Conservation (phyloP, 208 protist species). For the Trichomonas vaginalis region DNA sequence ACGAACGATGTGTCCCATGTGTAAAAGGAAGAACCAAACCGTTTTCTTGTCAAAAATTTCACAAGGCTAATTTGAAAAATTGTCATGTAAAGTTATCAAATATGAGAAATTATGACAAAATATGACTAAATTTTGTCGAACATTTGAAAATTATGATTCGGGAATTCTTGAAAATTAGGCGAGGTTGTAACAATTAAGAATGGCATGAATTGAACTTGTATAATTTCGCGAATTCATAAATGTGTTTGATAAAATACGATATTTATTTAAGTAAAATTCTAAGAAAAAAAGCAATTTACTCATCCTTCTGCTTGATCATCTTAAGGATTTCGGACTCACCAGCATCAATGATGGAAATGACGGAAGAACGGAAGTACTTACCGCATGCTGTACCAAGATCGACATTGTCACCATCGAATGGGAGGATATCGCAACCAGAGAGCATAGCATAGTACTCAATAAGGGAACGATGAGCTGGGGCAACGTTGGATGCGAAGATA, state of each 20-base stretch:
- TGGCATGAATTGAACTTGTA: too few relatives aligned
- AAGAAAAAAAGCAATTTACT: background rate
- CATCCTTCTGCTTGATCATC: slow-evolving; percentile 19
- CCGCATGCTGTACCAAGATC: slow-evolving; percentile 96
- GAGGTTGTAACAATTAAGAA: too few relatives aligned
- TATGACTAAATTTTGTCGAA: too few relatives aligned
- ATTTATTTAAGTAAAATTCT: background rate
- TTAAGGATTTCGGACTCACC: slow-evolving; percentile 75
- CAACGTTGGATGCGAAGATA: slow-evolving; percentile 92
- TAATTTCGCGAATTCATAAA: background rate
- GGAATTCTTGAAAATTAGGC: too few relatives aligned
- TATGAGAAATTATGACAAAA: too few relatives aligned
- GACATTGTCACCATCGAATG: slow-evolving; percentile 91
- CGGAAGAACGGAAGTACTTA: slow-evolving; percentile 85
- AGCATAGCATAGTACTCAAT: slow-evolving; percentile 99
- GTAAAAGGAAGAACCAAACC: background rate
- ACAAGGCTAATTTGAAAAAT: too few relatives aligned
- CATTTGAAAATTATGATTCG: too few relatives aligned
- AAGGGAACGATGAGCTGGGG: slow-evolving; percentile 86
- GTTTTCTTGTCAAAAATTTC: too few relatives aligned
- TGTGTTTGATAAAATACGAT: background rate
- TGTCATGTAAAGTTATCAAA: too few relatives aligned
- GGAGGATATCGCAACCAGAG: slow-evolving; percentile 87
- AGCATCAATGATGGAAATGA: slow-evolving; percentile 84
- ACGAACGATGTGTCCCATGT: slow-evolving; percentile 38